Conservation (phyloP, 108 stramenopile genomes). For the Pseudonitzschia pungens region DNA sequence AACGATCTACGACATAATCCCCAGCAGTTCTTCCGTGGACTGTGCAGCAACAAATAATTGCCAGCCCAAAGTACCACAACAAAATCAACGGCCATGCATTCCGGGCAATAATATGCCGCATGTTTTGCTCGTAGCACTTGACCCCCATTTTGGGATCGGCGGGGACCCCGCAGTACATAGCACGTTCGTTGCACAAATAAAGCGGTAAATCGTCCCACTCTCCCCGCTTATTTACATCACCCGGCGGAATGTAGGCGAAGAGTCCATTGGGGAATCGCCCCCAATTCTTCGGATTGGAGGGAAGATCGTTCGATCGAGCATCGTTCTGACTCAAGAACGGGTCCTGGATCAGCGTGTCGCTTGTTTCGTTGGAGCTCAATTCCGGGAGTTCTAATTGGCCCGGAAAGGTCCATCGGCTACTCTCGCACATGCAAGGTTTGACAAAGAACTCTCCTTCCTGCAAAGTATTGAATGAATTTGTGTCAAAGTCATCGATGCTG, state of each 20-base stretch:
- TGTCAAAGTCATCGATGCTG: neutral
- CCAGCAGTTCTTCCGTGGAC: slow-evolving; percentile 28
- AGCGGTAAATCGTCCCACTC: neutral
- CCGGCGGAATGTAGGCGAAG: neutral
- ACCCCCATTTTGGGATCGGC: neutral
- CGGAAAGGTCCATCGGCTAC: slow-evolving; percentile 11
- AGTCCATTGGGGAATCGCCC: neutral
- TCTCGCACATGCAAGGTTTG: slow-evolving; percentile 12
- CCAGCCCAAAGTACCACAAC: slow-evolving; percentile 38
- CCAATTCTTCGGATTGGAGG: neutral
- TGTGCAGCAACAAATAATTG: slow-evolving; percentile 30
- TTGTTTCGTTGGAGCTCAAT: neutral
- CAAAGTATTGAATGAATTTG: neutral
- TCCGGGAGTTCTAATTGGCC: neutral
- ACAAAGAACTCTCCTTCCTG: slow-evolving; percentile 7
- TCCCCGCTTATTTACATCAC: neutral
- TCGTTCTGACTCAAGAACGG: neutral
- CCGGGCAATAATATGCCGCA: slow-evolving; percentile 22
- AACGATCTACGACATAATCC: slow-evolving; percentile 16
- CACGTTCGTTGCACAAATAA: slow-evolving; percentile 18
- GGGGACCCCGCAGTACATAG: slow-evolving; percentile 31
- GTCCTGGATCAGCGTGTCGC: neutral
- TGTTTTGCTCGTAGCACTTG: slow-evolving; percentile 20
- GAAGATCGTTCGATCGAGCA: neutral
- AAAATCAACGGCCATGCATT: slow-evolving; percentile 42